A percentile compares a stretch with the other conserved stretches of the same genome.
Evolutionary conservation across 148 eudicot species (phyloP).

Genomic region (Simmondsia chinensis): DNA sequence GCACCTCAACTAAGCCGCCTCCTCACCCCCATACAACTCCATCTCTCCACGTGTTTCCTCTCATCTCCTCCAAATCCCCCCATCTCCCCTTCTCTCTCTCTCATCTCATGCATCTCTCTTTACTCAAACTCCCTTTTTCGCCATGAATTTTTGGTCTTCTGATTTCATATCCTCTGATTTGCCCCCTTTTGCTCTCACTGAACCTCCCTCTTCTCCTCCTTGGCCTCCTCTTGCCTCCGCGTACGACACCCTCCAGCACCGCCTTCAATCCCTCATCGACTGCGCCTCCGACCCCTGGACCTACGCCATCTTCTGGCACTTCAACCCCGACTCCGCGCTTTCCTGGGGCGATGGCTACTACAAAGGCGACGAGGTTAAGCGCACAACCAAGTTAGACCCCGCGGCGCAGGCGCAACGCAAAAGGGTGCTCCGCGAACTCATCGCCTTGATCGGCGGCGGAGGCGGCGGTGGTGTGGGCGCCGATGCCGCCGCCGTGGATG

Average conservation of each 20-base stretch:
- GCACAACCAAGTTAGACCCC: conserved; percentile 16
- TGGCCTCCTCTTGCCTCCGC: conserved; percentile 5
- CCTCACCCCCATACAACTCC: no score
- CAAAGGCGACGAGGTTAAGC: conserved; percentile 46
- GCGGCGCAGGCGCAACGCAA: conserved; percentile 73
- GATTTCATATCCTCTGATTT: no score
- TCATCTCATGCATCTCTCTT: no score
- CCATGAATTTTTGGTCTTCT: no score
- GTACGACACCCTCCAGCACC: conserved; percentile 65
- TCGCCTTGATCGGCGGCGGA: conserved; percentile 62
- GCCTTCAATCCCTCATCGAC: conserved; percentile 66
- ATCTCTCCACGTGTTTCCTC: no score
- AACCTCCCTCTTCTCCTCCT: conserved; percentile 8
- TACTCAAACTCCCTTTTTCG: no score
- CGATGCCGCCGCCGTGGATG: conserved; percentile 31
- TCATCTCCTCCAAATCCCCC: no score
- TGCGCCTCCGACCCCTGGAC: conserved; percentile 52
- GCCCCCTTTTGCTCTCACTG: no score
- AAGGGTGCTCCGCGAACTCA: conserved; percentile 69
- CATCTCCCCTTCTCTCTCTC: no score
- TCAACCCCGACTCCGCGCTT: conserved; percentile 29
- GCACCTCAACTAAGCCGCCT: no score
- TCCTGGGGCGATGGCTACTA: conserved; percentile 95
- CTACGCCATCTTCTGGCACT: conserved; percentile 95
- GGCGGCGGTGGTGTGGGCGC: conserved; percentile 2